phyloP scores from a whole-genome alignment of 1,284 basidiomycete genomes.

The Ustilago lituana region DNA sequence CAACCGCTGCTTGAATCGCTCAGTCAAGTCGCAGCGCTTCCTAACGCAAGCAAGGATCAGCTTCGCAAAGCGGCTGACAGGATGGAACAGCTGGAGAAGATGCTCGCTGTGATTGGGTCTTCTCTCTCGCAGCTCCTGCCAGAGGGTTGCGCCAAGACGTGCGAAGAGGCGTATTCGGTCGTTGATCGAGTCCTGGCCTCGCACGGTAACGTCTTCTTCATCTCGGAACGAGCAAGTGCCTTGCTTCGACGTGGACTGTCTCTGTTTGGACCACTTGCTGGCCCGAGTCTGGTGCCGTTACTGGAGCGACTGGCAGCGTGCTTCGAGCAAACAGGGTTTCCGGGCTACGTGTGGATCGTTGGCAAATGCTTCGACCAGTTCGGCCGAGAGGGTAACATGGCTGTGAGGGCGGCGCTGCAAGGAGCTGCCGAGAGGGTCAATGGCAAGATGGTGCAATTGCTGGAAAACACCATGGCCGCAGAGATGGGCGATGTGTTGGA shows the following conservation, averaged over 20 bases:
- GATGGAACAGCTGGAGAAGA: constrained; percentile 64
- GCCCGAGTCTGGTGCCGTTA: constrained; percentile 77
- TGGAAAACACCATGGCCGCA: constrained; percentile 45
- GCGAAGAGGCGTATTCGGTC: constrained; percentile 82
- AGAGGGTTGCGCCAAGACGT: constrained; percentile 79
- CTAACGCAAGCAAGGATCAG: constrained; percentile 70
- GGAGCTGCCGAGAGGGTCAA: constrained; percentile 55
- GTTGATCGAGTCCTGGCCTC: constrained; percentile 82
- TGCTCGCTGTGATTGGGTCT: constrained; percentile 46
- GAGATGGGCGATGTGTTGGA: constrained; percentile 76
- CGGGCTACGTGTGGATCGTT: constrained; percentile 93
- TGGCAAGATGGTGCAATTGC: constrained; percentile 45
- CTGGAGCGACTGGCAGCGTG: constrained; percentile 78
- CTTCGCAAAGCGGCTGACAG: constrained; percentile 78
- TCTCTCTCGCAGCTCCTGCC: constrained; percentile 72
- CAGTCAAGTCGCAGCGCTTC: constrained; percentile 63
- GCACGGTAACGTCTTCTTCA: constrained; percentile 80
- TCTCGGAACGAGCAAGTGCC: constrained; percentile 87
- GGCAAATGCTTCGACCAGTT: constrained; percentile 74
- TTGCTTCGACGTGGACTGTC: constrained; percentile 84
- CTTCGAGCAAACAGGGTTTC: constrained; percentile 83
- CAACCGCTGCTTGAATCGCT: constrained; percentile 71
- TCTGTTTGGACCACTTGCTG: constrained; percentile 79
- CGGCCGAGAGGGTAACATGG: constrained; percentile 37
- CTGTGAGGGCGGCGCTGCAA: constrained; percentile 42